Conservation (phyloP, 352 stramenopile species). For the Phytophthora fragariae region DNA sequence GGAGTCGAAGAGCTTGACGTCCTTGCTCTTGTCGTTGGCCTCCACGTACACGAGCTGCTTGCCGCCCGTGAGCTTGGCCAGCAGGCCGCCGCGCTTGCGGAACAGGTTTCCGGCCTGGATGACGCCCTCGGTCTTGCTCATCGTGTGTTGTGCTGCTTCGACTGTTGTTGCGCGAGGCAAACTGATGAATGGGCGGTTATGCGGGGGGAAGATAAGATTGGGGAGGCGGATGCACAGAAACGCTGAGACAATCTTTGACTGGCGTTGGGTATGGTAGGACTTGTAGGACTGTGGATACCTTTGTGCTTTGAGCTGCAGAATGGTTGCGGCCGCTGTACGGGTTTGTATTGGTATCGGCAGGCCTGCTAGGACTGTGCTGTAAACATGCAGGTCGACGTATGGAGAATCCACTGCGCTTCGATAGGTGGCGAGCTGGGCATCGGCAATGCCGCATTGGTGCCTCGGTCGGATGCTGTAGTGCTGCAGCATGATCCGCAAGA, state of each 20-base stretch:
- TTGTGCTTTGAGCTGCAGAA: background rate
- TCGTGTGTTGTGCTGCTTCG: slow-evolving; percentile 4
- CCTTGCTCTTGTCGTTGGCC: slow-evolving; percentile 53
- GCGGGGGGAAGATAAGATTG: slow-evolving; percentile 6
- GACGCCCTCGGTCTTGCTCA: slow-evolving; percentile 38
- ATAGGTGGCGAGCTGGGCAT: background rate
- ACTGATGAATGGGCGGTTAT: slow-evolving; percentile 19
- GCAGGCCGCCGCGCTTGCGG: slow-evolving; percentile 33
- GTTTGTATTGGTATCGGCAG: too few relatives aligned
- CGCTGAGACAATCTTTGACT: slow-evolving; percentile 20
- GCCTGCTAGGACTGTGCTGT: background rate
- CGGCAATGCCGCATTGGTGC: background rate
- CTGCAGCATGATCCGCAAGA: background rate
- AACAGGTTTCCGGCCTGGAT: slow-evolving; percentile 43
- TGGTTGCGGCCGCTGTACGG: background rate
- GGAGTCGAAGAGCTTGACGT: slow-evolving; percentile 55
- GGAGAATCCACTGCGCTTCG: slow-evolving; percentile 1
- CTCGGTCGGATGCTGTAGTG: background rate
- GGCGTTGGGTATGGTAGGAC: background rate
- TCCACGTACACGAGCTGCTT: slow-evolving; percentile 47
- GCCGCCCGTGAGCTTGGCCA: slow-evolving; percentile 40
- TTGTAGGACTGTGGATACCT: background rate
- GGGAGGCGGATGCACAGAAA: background rate
- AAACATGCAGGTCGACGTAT: background rate
- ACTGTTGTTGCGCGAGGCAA: background rate